Conservation (phyloP, 805 yeast species). For the Kodamaea hsintzibuensis region DNA sequence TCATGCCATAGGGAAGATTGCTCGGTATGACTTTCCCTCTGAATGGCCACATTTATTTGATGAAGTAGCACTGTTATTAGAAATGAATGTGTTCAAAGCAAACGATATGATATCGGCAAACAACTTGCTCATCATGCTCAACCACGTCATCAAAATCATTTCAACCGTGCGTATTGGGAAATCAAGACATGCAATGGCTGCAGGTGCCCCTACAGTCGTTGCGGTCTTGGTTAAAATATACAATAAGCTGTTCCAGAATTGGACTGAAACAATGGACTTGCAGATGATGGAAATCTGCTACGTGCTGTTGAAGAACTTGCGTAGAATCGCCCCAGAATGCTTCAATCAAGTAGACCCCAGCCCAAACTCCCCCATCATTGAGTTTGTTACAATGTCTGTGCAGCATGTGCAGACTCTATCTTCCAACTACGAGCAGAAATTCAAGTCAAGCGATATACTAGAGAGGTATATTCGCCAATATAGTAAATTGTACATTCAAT, state of each 20-base stretch:
- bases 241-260: slow-evolving; percentile 51
- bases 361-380: slow-evolving; percentile 54
- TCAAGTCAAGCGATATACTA: slow-evolving; percentile 38
- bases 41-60: slow-evolving; percentile 87
- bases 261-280: slow-evolving; percentile 55
- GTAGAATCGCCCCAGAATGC: slow-evolving; percentile 77
- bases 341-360: slow-evolving; percentile 63
- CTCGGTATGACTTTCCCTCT: slow-evolving; percentile 79
- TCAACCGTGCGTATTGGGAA: slow-evolving; percentile 82
- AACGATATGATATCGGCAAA: slow-evolving; percentile 55
- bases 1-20: slow-evolving; percentile 74
- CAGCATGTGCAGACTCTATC: slow-evolving; percentile 60
- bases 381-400: slow-evolving; percentile 57
- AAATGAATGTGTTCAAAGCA: slow-evolving; percentile 41
- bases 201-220: slow-evolving; percentile 63
- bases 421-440: slow-evolving; percentile 15
- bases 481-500: slow-evolving; percentile 67
- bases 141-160: slow-evolving; percentile 75
- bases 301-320: slow-evolving; percentile 67
- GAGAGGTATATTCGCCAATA: slow-evolving; percentile 74
- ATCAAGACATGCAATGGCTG: slow-evolving; percentile 74
- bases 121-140: slow-evolving; percentile 65
- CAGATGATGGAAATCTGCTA: slow-evolving; percentile 74
- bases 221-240: slow-evolving; percentile 64
- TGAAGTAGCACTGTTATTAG: slow-evolving; percentile 50